Base-by-base conservation (phyloP, 2,329 filamentous ascomycete genomes). In the Pleochaeta shiraiana region DNA sequence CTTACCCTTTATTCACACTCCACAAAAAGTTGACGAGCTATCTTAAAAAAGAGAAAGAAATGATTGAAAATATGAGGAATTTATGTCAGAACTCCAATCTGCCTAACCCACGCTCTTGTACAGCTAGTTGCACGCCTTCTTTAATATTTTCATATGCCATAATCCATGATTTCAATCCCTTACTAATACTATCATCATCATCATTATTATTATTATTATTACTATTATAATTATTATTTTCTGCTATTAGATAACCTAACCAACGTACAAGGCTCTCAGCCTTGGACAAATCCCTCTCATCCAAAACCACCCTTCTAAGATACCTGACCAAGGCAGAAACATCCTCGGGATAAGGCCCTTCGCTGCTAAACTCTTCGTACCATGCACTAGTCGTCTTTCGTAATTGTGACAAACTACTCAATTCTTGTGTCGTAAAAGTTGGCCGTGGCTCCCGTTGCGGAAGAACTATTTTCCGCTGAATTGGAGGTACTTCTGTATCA, bases 281-380 rank as follows among this genome's bases (percentile, higher is more conserved):
- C 74, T 95, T 95, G 4, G 80, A 80, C 75, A 93, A 79, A 72
- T 96, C 85, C 65, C 80, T 78, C 74, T 97, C 93, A 65, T 92
- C 85, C 0, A 76, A 66, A 0, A 95, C 79, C 0, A 97, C 88
- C 30, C 80, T 80, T 4, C 73, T 77, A 33, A 97, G 74, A 73
- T 95, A 97, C 70, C 78, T 81, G 64, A 80, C 82, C 66, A 97
- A 77, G 43, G 91, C 84, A 47, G 79, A 79, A 0, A 92, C 85
- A 74, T 98, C 93, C 65, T 87, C 83, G 0, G 75, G 75, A 73
- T 93, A 90, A 1, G 93, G 93, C 0, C 88, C 90, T 2, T 91
- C 86, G 4, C 78, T 78, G 39, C 74, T 76, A 66, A 92, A 95
- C 66, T 86, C 83, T 2, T 76, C 72, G 68, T 90, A 81, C 93